These are phyloP conservation scores for Teunomyces stri DNA, from an alignment of 805 yeast species.

Conservation along the genomic window DNA sequence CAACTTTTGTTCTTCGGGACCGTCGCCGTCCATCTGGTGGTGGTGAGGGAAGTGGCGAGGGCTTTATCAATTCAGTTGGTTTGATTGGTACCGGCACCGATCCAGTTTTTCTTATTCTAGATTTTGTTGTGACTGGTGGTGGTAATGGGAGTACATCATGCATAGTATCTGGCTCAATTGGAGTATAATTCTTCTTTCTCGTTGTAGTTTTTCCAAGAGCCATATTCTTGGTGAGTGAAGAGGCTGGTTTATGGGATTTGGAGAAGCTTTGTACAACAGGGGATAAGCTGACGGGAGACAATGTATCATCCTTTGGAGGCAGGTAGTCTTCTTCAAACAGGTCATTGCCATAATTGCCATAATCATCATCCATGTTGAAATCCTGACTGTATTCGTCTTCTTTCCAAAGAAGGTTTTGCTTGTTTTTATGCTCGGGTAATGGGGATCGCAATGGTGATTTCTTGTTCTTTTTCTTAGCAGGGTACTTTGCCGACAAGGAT, in stretches of 20 bases:
- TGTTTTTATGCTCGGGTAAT: conserved; percentile 17
- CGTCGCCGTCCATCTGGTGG: conserved; percentile 54
- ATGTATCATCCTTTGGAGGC: conserved; percentile 2
- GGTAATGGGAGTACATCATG: conserved; percentile 10
- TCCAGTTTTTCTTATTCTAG: conserved; percentile 4
- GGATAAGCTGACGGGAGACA: conserved; percentile 18
- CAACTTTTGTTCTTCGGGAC: conserved; percentile 62
- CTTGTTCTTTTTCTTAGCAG: conserved; percentile 20
- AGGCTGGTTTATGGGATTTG: conserved; percentile 7
- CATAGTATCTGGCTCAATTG: neutral
- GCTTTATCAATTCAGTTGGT: conserved; percentile 4
- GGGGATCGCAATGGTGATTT: conserved; percentile 33
- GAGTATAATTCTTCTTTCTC: neutral
- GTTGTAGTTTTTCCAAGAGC: conserved; percentile 23
- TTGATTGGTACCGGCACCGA: neutral
- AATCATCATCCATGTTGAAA: conserved; percentile 8
- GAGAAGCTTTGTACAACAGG: conserved; percentile 7
- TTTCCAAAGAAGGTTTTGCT: conserved; percentile 11
- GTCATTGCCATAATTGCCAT: conserved; percentile 7
- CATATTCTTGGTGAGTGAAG: conserved; percentile 31
- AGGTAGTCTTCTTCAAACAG: neutral
- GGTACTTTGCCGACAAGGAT: conserved; percentile 14
- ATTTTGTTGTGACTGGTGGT: conserved; percentile 13
- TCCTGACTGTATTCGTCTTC: conserved; percentile 9
- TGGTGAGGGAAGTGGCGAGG: conserved; percentile 41